phyloP scores from a whole-genome alignment of 2,329 filamentous ascomycete species.

The Cladosporium colombiae region DNA sequence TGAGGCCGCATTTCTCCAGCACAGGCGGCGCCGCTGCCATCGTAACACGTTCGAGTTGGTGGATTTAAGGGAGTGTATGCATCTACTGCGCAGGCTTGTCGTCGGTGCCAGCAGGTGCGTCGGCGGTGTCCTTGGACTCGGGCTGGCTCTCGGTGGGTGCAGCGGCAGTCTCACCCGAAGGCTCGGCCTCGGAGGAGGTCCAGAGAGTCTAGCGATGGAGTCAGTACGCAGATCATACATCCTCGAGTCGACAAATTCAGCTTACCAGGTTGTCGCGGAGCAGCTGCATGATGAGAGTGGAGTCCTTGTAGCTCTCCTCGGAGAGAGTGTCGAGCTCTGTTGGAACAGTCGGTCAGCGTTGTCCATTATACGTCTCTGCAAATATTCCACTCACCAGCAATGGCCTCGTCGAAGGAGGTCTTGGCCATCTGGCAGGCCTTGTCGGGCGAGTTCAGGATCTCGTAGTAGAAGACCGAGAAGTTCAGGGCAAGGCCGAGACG shows the following conservation, averaged over 20 bases:
- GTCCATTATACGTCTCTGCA: not conserved
- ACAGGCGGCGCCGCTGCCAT: constrained; percentile 18
- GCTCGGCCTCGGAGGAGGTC: constrained; percentile 97
- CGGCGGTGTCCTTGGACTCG: constrained; percentile 55
- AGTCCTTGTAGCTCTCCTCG: constrained; percentile 99
- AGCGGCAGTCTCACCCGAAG: constrained; percentile 54
- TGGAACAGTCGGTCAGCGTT: constrained; percentile 16
- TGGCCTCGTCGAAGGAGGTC: constrained; percentile 94
- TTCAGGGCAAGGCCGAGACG: constrained; percentile 89
- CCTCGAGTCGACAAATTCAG: not conserved
- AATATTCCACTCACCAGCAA: constrained; percentile 64
- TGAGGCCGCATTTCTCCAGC: constrained; percentile 8
- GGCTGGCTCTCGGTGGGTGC: constrained; percentile 51
- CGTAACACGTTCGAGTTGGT: constrained; percentile 17
- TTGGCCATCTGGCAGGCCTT: constrained; percentile 97
- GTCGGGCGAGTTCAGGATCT: constrained; percentile 98
- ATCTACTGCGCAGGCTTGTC: constrained; percentile 47
- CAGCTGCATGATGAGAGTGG: constrained; percentile 97
- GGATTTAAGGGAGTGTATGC: constrained; percentile 13
- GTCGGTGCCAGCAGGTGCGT: constrained; percentile 58
- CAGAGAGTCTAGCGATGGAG: constrained; percentile 77
- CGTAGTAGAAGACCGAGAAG: constrained; percentile 99
- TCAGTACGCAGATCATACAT: constrained; percentile 23
- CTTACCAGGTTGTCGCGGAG: constrained; percentile 90
- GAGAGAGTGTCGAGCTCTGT: constrained; percentile 92